These are phyloP conservation scores for Nissolia schottii DNA, from an alignment of 306 rosid genomes.

Conservation along the genomic window DNA sequence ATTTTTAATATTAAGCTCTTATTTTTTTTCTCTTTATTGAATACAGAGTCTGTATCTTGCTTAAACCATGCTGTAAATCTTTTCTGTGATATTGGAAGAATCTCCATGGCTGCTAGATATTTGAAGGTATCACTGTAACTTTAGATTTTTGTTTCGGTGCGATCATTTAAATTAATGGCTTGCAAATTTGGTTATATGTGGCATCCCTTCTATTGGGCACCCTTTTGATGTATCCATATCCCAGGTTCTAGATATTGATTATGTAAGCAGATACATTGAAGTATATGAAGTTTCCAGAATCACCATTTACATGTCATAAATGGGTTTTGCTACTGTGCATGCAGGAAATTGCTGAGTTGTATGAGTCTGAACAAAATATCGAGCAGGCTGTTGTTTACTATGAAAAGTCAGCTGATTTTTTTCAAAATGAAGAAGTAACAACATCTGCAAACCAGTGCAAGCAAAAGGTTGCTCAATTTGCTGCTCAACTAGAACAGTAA, in stretches of 20 bases:
- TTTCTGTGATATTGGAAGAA: conserved; percentile 95
- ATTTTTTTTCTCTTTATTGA: not conserved
- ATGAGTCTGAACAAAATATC: conserved; percentile 82
- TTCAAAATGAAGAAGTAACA: conserved; percentile 82
- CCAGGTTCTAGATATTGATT: not conserved
- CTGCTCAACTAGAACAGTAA: conserved; percentile 94
- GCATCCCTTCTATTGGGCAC: not conserved
- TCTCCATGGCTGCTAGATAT: conserved; percentile 94
- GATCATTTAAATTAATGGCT: conserved; percentile 1
- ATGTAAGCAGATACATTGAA: not conserved
- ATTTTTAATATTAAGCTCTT: not conserved
- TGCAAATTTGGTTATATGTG: not conserved
- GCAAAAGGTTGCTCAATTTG: conserved; percentile 91
- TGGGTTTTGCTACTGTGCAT: conserved; percentile 13
- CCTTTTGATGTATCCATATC: not conserved
- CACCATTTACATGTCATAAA: conserved; percentile 16
- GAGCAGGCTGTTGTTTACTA: conserved; percentile 71
- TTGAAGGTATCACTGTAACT: conserved; percentile 52
- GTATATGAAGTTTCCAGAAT: not conserved
- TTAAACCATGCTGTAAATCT: conserved; percentile 69
- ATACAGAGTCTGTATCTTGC: conserved; percentile 78
- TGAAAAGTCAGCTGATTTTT: conserved; percentile 89
- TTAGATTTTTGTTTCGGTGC: not conserved
- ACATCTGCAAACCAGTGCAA: conserved; percentile 92
- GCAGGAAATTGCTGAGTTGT: conserved; percentile 91